Evolutionary conservation across 306 rosid genomes (phyloP).

Genomic region (Corylus heterophylla): DNA sequence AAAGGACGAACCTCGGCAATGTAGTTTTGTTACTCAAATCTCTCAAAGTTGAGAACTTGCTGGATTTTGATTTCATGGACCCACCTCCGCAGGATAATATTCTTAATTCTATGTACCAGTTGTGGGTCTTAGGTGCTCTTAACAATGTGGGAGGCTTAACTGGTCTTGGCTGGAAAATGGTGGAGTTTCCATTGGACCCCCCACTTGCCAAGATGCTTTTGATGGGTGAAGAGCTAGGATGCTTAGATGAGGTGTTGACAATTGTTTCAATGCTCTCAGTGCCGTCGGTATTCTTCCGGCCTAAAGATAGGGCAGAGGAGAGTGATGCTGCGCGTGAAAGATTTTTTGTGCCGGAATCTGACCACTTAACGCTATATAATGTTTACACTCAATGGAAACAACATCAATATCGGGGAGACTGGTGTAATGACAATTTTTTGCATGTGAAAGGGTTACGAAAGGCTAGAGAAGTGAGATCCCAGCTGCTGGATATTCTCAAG

Average conservation of each 20-base stretch:
- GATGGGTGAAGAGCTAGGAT: slow-evolving; percentile 80
- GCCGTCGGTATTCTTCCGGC: slow-evolving; percentile 95
- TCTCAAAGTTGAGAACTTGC: slow-evolving; percentile 88
- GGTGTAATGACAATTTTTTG: slow-evolving; percentile 93
- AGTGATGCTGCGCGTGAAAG: slow-evolving; percentile 97
- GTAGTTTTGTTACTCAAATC: slow-evolving; percentile 92
- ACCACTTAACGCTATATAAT: slow-evolving; percentile 84
- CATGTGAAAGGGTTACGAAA: slow-evolving; percentile 91
- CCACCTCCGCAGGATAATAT: slow-evolving; percentile 99
- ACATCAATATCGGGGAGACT: slow-evolving; percentile 91
- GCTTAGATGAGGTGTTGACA: slow-evolving; percentile 86
- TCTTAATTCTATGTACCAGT: slow-evolving; percentile 96
- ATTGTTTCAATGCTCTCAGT: slow-evolving; percentile 98
- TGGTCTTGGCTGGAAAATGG: slow-evolving; percentile 98
- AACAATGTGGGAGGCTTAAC: slow-evolving; percentile 91
- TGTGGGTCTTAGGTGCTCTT: slow-evolving; percentile 98
- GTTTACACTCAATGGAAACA: slow-evolving; percentile 99
- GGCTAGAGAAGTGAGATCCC: slow-evolving; percentile 97
- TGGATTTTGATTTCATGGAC: slow-evolving; percentile 98
- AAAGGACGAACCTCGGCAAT: slow-evolving; percentile 94
- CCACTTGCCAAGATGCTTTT: slow-evolving; percentile 97
- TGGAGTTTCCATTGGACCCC: slow-evolving; percentile 95
- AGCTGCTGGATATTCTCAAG: slow-evolving; percentile 87
- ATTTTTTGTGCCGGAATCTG: slow-evolving; percentile 90
- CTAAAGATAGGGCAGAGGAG: slow-evolving; percentile 94